phyloP scores from a whole-genome alignment of 768 basidiomycete genomes.

The Rhizopogon roseolus region DNA sequence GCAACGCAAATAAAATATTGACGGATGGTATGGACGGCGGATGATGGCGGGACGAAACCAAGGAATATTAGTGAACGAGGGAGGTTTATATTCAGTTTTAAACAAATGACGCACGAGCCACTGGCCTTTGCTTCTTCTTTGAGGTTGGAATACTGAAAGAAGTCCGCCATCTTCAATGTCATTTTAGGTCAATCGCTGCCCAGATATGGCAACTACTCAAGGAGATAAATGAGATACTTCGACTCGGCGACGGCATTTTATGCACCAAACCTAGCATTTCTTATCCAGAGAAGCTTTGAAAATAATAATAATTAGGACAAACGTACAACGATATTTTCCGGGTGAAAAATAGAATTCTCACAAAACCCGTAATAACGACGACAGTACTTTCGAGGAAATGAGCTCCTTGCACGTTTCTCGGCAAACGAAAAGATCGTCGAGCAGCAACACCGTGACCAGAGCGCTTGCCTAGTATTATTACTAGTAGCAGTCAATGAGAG shows the following conservation, averaged over 20 bases:
- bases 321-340: too few relatives aligned
- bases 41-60: slow-evolving; percentile 10
- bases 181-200: slow-evolving; percentile 7
- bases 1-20: slow-evolving; percentile 5
- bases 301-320: too few relatives aligned
- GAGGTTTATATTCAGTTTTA: slow-evolving; percentile 19
- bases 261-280: background rate
- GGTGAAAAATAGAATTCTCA: too few relatives aligned
- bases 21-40: too few relatives aligned
- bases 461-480: too few relatives aligned
- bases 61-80: slow-evolving; percentile 7
- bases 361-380: too few relatives aligned
- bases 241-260: background rate
- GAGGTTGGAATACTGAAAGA: slow-evolving; percentile 15
- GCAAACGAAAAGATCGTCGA: too few relatives aligned
- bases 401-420: too few relatives aligned
- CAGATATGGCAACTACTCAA: slow-evolving; percentile 19
- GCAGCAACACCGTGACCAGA: too few relatives aligned
- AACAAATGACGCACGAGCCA: slow-evolving; percentile 26
- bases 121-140: background rate
- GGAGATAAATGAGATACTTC: slow-evolving; percentile 1
- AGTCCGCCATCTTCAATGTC: slow-evolving; percentile 18
- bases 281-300: too few relatives aligned
- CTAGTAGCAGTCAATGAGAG: too few relatives aligned
- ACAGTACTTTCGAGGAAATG: too few relatives aligned